A percentile compares a stretch with the other conserved stretches of the same genome.
Evolutionary conservation across 2,329 filamentous ascomycete species (phyloP).

Genomic region (Clarireedia homoeocarpa): DNA sequence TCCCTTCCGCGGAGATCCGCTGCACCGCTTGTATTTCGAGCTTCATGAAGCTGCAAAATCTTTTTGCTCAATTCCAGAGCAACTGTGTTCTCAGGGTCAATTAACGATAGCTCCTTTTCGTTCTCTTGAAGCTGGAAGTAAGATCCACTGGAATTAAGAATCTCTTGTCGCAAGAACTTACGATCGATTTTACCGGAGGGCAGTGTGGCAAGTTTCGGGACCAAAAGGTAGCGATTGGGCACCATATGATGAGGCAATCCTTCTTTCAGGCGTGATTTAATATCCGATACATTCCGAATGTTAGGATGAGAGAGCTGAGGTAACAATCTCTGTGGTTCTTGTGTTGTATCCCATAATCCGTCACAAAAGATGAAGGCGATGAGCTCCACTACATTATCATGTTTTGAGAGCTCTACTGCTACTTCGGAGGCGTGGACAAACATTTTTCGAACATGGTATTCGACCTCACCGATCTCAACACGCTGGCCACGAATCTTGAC

Average conservation of each 20-base stretch:
- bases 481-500: neutral
- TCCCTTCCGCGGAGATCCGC: neutral
- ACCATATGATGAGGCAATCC: slow-evolving; percentile 18
- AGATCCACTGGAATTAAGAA: neutral
- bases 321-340: no score
- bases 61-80: slow-evolving; percentile 1
- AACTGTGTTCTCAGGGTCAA: neutral
- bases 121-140: neutral
- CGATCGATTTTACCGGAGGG: slow-evolving; percentile 18
- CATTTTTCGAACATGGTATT: no score
- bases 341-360: no score
- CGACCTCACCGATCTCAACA: neutral
- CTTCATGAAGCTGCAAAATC: neutral
- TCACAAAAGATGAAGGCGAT: no score
- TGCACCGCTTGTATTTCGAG: neutral
- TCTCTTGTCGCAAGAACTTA: slow-evolving; percentile 10
- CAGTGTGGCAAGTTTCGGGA: slow-evolving; percentile 11
- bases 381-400: no score
- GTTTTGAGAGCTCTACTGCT: no score
- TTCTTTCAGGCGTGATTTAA: neutral
- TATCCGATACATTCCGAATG: no score
- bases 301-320: no score
- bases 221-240: slow-evolving; percentile 12
- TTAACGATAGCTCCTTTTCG: neutral
- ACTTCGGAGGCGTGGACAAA: no score